Evolutionary conservation across 192 early-diverging fungal species (phyloP).

Genomic region (Anaeromyces robustus): DNA sequence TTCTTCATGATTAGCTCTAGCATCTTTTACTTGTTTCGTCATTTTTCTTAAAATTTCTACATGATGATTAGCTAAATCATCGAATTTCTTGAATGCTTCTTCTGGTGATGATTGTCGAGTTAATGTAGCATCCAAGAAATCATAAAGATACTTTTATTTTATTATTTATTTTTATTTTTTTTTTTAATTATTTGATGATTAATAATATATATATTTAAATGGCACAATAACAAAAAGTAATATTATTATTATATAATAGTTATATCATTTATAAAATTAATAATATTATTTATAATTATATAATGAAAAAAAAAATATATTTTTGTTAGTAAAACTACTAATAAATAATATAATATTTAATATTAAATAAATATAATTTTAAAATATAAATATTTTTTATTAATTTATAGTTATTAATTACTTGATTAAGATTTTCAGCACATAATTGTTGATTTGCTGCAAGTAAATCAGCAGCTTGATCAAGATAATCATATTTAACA

Average conservation of each 20-base stretch:
- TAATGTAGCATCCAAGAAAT: conserved; percentile 36
- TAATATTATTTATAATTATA: too few relatives aligned
- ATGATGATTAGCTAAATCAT: conserved; percentile 38
- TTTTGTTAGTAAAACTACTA: too few relatives aligned
- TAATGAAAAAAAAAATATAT: too few relatives aligned
- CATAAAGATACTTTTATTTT: conserved; percentile 24
- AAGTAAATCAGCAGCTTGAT: conserved; percentile 39
- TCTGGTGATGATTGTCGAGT: conserved; percentile 36
- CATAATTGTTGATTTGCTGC: conserved; percentile 28
- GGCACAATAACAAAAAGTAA: too few relatives aligned
- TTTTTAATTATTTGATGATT: too few relatives aligned
- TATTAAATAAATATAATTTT: too few relatives aligned
- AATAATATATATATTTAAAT: too few relatives aligned
- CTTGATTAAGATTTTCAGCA: conserved; percentile 11
- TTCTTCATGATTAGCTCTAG: conserved; percentile 36
- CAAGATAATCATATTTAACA: conserved; percentile 38
- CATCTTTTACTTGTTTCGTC: conserved; percentile 43
- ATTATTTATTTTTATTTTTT: background rate
- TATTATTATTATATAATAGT: too few relatives aligned
- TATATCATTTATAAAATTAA: too few relatives aligned
- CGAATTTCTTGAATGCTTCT: conserved; percentile 42
- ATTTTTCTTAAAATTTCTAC: conserved; percentile 35
- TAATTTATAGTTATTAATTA: too few relatives aligned
- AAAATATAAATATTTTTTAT: too few relatives aligned
- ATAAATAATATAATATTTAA: too few relatives aligned